Evolutionary conservation across 2,329 filamentous ascomycete species (phyloP).

Genomic region (Phialophora chinensis): DNA sequence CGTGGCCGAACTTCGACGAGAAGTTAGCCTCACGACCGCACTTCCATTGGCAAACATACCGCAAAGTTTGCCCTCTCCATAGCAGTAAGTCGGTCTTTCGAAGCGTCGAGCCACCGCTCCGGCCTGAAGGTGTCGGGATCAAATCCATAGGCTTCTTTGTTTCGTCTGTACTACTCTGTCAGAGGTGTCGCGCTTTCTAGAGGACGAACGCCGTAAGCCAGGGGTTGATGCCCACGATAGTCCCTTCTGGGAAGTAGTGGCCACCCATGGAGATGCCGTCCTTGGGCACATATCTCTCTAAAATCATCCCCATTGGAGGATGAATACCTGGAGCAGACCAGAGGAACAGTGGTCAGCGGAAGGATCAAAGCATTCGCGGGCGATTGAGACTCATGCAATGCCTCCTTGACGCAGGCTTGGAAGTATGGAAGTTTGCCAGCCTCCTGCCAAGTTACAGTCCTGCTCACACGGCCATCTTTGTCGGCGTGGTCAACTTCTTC

Average conservation of each 20-base stretch:
- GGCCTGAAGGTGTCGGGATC: constrained; percentile 71
- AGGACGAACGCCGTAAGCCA: constrained; percentile 26
- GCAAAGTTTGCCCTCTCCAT: constrained; percentile 51
- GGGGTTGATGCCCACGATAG: constrained; percentile 36
- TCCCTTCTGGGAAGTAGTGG: constrained; percentile 33
- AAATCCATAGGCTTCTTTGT: constrained; percentile 47
- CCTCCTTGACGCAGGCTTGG: constrained; percentile 36
- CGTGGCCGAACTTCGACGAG: constrained; percentile 54
- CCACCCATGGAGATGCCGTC: constrained; percentile 28
- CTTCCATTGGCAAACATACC: not conserved
- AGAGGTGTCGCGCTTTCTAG: not conserved
- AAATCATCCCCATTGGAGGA: constrained; percentile 39
- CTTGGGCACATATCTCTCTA: constrained; percentile 41
- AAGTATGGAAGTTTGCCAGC: constrained; percentile 32
- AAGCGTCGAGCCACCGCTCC: constrained; percentile 70
- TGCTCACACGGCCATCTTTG: constrained; percentile 25
- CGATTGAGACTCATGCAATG: constrained; percentile 26
- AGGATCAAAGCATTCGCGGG: not conserved
- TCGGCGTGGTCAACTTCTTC: constrained; percentile 31
- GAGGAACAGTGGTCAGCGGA: not conserved
- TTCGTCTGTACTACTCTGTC: constrained; percentile 20
- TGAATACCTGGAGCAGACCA: constrained; percentile 27
- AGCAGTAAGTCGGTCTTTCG: constrained; percentile 49
- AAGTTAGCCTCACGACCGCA: not conserved
- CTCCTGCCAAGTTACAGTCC: constrained; percentile 28